Evolutionary conservation across 257 asterid genomes (phyloP).

Genomic region (Solanum okadae): DNA sequence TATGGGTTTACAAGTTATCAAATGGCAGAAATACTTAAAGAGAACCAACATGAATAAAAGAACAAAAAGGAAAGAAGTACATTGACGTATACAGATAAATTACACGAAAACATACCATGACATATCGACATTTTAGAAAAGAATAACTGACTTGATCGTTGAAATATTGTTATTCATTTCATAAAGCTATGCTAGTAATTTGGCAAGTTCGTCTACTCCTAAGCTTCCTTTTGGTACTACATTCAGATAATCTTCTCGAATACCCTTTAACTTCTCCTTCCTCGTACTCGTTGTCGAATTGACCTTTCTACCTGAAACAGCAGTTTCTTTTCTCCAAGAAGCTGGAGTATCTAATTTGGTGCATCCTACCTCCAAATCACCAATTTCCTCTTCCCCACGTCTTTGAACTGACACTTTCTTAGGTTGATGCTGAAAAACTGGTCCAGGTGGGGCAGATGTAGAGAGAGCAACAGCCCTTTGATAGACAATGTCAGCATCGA

Average conservation of each 20-base stretch:
- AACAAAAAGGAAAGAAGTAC: neutral
- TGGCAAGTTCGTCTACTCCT: conserved; percentile 88
- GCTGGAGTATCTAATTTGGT: neutral
- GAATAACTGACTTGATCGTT: neutral
- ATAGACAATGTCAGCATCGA: conserved; percentile 60
- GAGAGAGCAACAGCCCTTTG: conserved; percentile 45
- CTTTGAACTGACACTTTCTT: conserved; percentile 22
- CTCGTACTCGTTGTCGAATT: conserved; percentile 23
- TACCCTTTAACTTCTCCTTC: conserved; percentile 31
- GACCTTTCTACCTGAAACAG: conserved; percentile 18
- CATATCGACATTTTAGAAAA: neutral
- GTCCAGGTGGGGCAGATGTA: conserved; percentile 64
- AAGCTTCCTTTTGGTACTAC: conserved; percentile 57
- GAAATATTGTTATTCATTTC: neutral
- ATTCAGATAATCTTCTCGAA: conserved; percentile 42
- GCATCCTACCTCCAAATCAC: conserved; percentile 20
- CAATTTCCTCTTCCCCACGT: conserved; percentile 19
- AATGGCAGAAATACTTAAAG: neutral
- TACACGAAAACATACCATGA: neutral
- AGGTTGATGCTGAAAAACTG: conserved; percentile 32
- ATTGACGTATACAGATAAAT: neutral
- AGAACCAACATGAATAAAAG: neutral
- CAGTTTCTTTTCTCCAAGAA: conserved; percentile 13
- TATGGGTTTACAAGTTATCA: neutral
- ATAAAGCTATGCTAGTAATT: conserved; percentile 40